Base-by-base conservation (phyloP, 257 asterid genomes). In the Nicotiana otophora region DNA sequence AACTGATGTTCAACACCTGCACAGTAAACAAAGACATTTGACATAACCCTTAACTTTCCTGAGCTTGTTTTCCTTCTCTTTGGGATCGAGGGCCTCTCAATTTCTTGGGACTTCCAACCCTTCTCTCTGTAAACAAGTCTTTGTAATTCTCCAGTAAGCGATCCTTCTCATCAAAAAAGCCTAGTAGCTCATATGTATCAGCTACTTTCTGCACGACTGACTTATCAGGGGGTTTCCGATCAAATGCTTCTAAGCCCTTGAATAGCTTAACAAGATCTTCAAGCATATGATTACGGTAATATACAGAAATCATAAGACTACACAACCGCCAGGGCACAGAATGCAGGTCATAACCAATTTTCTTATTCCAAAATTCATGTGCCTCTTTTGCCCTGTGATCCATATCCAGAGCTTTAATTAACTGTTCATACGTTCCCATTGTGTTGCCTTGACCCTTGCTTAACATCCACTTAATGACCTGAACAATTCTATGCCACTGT, bases 391-490 rank as follows among this genome's bases (percentile, higher is more conserved):
- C 91, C 76, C 98, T 87, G 33, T 84, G 88, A 82, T 94, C 99
- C 97, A 87, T 92, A 81, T 94, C 99, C 34, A 95, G 87, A 68
- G 99, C 98, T 66, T 65, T 89, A 63, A 95, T 94, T 86, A 95
- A 77, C 88, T 93, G 98, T 14, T 89, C 93, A 34, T 95, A 95
- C 0, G 98, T 93, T 23, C 93, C 94, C 85, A 89, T 87, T 20
- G 98, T 95, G 46, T 61, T 90, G 61, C 98, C 97, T 79, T 95
- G 99, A 23, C 99, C 99, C 86, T 94, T 95, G 93, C 98, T 94
- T 42, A 95, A 87, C 89, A 92, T 95, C 99, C 99, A 95, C 83
- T 95, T 94, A 26, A 95, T 94, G 17, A 95, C 98, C 82, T 95
- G 99, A 83, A 95, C 83, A 60, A 90, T 84, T 42, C 90, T 86